These are phyloP conservation scores for Dactylonectria estremocensis DNA, from an alignment of 2,329 filamentous ascomycete genomes.

Conservation along the genomic window DNA sequence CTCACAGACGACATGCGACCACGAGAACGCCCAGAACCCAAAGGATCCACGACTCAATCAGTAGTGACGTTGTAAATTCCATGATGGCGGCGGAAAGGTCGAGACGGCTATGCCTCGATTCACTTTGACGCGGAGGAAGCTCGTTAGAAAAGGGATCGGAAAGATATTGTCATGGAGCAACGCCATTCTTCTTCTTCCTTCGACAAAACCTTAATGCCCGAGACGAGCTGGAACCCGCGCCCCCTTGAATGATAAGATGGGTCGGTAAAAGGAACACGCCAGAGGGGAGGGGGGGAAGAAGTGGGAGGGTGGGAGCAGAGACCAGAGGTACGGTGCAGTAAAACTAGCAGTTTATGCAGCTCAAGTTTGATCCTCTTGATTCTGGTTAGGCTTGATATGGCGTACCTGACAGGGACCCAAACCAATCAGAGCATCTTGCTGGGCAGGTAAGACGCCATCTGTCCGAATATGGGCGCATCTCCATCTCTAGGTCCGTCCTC, in stretches of 20 bases:
- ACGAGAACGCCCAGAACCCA: slow-evolving; percentile 47
- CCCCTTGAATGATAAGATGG: no score
- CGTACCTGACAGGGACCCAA: no score
- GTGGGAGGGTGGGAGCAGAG: no score
- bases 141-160: slow-evolving; percentile 1
- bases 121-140: neutral
- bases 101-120: slow-evolving; percentile 7
- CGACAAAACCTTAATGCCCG: neutral
- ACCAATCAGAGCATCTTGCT: no score
- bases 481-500: no score
- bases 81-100: slow-evolving; percentile 32
- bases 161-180: neutral
- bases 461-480: no score
- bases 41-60: slow-evolving; percentile 51
- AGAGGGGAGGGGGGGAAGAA: neutral
- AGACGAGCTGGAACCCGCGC: slow-evolving; percentile 8
- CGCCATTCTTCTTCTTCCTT: neutral
- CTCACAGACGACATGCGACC: slow-evolving; percentile 47
- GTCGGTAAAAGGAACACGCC: no score
- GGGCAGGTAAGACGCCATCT: no score
- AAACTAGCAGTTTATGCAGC: no score
- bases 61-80: slow-evolving; percentile 45
- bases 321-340: no score
- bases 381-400: no score
- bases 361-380: no score